Evolutionary conservation across 2,329 filamentous ascomycete genomes (phyloP), one percentile per base, ranked within the genome.

Genomic region (Botryosphaeria dothidea): DNA sequence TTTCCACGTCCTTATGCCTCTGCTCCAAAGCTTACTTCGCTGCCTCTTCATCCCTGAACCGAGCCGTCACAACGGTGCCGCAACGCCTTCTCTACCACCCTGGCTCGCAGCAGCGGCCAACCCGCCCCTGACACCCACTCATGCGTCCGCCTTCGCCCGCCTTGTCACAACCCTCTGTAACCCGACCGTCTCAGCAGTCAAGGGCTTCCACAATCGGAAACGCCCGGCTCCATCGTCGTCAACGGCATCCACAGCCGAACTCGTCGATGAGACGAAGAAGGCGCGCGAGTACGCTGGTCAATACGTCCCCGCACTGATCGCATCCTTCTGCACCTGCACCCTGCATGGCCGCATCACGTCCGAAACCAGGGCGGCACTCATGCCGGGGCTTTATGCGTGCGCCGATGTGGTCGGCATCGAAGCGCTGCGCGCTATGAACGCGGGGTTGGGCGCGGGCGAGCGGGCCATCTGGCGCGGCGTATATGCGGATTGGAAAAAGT

Each of bases 121-220:
- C 23, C 82, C 84, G 0, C 81, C 89, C 52, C 87, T 85, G 75
- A 85, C 87, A 52, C 86, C 87, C 0, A 86, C 86, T 0, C 79
- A 74, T 70, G 83, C 69, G 71, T 79, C 71, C 72, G 83, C 81
- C 69, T 64, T 83, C 68, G 80, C 84, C 1, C 82, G 85, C 9
- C 75, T 89, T 8, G 79, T 89, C 23, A 83, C 83, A n/a, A 83
- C 85, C 0, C 81, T 89, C 58, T 87, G 85, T 76, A 85, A 86
- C 62, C 87, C 87, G 0, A 86, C 86, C 0, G 82, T 85, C 51
- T 85, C 84, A 0, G 82, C 84, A 1, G 83, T 86, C 4, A 77
- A 82, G 15, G 78, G 80, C 7, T 77, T 77, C 51, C 78, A 81
- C 17, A 69, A 69, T 31, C 69, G 66, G 57, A 66, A 66, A 57